phyloP scores from a whole-genome alignment of 805 yeast genomes.

The Metahyphopichia silvanorum region DNA sequence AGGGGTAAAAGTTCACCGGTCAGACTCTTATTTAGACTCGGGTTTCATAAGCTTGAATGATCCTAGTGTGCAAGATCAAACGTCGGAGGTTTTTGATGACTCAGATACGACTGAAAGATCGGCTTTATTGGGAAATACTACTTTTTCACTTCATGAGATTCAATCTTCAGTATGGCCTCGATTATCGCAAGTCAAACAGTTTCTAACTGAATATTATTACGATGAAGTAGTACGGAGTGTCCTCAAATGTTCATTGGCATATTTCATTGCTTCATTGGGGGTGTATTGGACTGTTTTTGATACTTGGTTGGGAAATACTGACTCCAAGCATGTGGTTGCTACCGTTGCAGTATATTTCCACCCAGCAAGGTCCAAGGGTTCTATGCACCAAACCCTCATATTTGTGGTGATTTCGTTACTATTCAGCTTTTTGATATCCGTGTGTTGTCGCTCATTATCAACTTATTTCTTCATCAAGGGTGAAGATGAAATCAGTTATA shows the following conservation, averaged over 20 bases:
- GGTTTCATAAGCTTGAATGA: conserved; percentile 19
- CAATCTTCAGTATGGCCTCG: no score
- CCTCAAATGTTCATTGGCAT: conserved; percentile 70
- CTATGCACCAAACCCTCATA: conserved; percentile 70
- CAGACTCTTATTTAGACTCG: conserved; percentile 23
- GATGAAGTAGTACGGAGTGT: conserved; percentile 28
- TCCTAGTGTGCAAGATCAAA: no score
- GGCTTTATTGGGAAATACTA: no score
- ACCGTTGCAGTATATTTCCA: conserved; percentile 85
- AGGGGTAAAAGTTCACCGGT: conserved; percentile 36
- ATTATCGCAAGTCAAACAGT: no score
- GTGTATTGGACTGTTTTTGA: conserved; percentile 58
- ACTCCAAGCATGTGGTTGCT: conserved; percentile 77
- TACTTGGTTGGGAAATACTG: conserved; percentile 55
- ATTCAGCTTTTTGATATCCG: conserved; percentile 52
- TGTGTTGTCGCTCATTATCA: conserved; percentile 50
- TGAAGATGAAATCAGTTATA: conserved; percentile 46
- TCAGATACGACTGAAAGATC: no score
- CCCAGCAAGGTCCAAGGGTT: conserved; percentile 74
- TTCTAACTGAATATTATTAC: no score
- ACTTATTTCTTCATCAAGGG: conserved; percentile 43
- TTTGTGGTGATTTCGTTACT: conserved; percentile 55
- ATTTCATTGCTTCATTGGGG: conserved; percentile 67
- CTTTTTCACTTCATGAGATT: no score
- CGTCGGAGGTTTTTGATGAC: no score